These are phyloP conservation scores for Mikania micrantha DNA, from an alignment of 129 eudicot genomes.

Conservation along the genomic window DNA sequence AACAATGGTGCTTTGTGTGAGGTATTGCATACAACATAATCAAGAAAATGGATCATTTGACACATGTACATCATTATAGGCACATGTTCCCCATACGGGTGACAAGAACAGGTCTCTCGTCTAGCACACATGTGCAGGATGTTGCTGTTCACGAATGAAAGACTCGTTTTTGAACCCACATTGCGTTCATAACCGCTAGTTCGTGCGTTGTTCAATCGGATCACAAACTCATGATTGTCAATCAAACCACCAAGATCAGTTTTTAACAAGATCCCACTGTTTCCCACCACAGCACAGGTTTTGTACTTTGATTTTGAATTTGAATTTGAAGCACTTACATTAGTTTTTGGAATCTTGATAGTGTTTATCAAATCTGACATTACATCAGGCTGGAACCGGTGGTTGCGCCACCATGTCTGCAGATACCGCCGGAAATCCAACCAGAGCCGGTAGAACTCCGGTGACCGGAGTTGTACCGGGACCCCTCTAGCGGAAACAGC, in stretches of 20 bases:
- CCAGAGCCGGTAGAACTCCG: slow-evolving; percentile 61
- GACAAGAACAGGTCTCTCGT: slow-evolving; percentile 70
- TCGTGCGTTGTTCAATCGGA: slow-evolving; percentile 79
- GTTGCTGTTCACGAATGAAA: slow-evolving; percentile 82
- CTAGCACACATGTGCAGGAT: slow-evolving; percentile 80
- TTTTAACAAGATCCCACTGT: slow-evolving; percentile 82
- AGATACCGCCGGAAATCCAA: slow-evolving; percentile 47
- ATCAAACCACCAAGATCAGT: slow-evolving; percentile 47
- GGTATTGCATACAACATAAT: slow-evolving; percentile 61
- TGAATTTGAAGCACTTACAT: slow-evolving; percentile 10
- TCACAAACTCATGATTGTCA: slow-evolving; percentile 74
- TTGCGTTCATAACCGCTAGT: slow-evolving; percentile 37
- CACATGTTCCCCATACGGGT: slow-evolving; percentile 70
- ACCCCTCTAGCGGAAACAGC: slow-evolving; percentile 43
- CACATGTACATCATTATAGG: slow-evolving; percentile 75
- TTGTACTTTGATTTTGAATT: too few species aligned
- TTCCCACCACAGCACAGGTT: slow-evolving; percentile 92
- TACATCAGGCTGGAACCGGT: slow-evolving; percentile 39
- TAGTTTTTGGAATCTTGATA: slow-evolving; percentile 13
- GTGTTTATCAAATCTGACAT: slow-evolving; percentile 52
- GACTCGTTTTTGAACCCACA: slow-evolving; percentile 75
- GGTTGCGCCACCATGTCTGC: slow-evolving; percentile 61
- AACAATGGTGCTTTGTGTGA: slow-evolving; percentile 59
- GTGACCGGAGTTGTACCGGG: slow-evolving; percentile 60
- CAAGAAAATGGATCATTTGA: slow-evolving; percentile 85